These are phyloP conservation scores for Chloris gayana DNA, from an alignment of 176 grass and related monocot species.

Conservation along the genomic window DNA sequence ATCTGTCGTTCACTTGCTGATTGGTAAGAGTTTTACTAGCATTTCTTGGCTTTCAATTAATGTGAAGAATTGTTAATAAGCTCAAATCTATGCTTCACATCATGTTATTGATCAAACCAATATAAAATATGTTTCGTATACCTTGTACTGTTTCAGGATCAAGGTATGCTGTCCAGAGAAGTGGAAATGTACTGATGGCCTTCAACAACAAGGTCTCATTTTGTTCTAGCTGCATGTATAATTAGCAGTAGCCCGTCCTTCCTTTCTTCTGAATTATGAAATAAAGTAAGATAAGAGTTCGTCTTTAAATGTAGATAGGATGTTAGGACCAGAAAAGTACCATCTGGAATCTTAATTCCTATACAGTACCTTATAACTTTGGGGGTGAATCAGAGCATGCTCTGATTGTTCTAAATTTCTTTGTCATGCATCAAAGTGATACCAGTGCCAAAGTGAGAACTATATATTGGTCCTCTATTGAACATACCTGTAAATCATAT, in stretches of 20 bases:
- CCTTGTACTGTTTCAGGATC: conserved; percentile 56
- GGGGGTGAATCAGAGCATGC: too few relatives aligned
- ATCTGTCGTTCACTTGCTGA: conserved; percentile 86
- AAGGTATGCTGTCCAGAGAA: conserved; percentile 88
- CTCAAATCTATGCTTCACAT: not conserved
- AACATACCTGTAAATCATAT: not conserved
- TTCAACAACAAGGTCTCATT: conserved; percentile 94
- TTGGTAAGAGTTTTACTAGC: conserved; percentile 52
- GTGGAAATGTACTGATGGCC: conserved; percentile 87
- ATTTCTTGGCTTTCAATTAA: conserved; percentile 12
- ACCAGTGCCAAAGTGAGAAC: too few relatives aligned
- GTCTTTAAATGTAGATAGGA: not conserved
- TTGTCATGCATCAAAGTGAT: too few relatives aligned
- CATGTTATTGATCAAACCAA: conserved; percentile 1
- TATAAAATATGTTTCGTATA: conserved; percentile 12
- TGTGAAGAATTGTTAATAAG: not conserved
- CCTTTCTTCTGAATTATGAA: not conserved
- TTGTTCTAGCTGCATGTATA: not conserved
- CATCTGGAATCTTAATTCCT: not conserved
- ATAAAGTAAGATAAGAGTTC: not conserved
- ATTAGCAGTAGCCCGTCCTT: not conserved
- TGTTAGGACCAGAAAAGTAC: not conserved
- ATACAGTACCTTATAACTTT: not conserved
- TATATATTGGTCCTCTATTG: too few relatives aligned
- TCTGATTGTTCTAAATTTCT: too few relatives aligned